These are phyloP conservation scores for Penicillium verrucosum DNA, from an alignment of 2,329 filamentous ascomycete species.

Conservation along the genomic window DNA sequence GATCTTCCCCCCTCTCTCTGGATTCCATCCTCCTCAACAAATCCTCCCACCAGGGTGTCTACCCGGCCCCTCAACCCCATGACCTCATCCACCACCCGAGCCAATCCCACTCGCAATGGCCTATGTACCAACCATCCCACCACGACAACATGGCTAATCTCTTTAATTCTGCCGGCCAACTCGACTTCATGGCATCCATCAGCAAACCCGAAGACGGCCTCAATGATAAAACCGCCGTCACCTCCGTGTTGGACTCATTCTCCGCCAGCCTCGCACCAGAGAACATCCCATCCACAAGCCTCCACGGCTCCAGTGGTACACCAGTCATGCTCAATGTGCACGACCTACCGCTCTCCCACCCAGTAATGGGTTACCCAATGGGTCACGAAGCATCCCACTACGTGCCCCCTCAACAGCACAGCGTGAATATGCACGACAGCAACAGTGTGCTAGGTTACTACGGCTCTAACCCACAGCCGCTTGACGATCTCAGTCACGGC, in stretches of 20 bases:
- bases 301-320: conserved; percentile 28
- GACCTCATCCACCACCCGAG: conserved; percentile 32
- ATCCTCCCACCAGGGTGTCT: conserved; percentile 29
- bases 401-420: conserved; percentile 31
- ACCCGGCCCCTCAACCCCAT: conserved; percentile 32
- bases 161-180: conserved; percentile 30
- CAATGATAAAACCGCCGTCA: conserved; percentile 34
- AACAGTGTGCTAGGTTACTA: conserved; percentile 35
- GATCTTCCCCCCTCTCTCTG: conserved; percentile 37
- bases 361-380: conserved; percentile 31
- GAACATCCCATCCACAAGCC: conserved; percentile 30
- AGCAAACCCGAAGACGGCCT: conserved; percentile 35
- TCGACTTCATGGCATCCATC: conserved; percentile 37
- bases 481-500: conserved; percentile 36
- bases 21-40: conserved; percentile 36
- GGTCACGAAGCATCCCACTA: conserved; percentile 34
- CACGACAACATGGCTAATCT: conserved; percentile 35
- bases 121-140: conserved; percentile 32
- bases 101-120: conserved; percentile 35
- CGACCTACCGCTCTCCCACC: conserved; percentile 35
- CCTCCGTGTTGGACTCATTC: conserved; percentile 37
- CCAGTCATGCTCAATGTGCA: conserved; percentile 36
- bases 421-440: conserved; percentile 32
- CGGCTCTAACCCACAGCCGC: conserved; percentile 28
- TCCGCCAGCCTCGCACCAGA: conserved; percentile 31